Base-by-base conservation (phyloP, 345 rosid species). In the Luvunga scandens region DNA sequence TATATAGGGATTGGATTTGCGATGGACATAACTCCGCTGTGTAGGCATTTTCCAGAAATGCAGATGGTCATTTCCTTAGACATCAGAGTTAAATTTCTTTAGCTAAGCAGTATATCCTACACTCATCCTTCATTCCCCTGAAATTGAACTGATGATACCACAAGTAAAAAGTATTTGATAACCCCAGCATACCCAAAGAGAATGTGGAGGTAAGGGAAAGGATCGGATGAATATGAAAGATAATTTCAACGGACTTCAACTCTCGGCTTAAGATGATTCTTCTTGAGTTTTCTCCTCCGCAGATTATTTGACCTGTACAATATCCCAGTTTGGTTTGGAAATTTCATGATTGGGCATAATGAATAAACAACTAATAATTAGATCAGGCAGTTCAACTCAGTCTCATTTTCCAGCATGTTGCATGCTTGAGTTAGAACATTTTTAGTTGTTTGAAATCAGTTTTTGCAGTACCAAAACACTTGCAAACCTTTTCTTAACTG, bases 211-310 rank as follows among this genome's bases (percentile, higher is more conserved):
- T n/a, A 61, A 2, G 10, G 6, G 4, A 9, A 61, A 28, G 72
- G 33, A 12, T 25, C 16, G 38, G 10, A 1, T 0, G 63, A 71
- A 71, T 27, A 45, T 5, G 28, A 24, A 24, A 53, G 42, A 13
- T 30, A 19, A 71, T 10, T 45, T 48, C 5, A 66, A 65, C 1
- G 27, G n/a, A 16, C 69, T 65, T 65, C 7, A 65, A 33, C 62
- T 55, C 24, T 27, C 64, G 27, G 36, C 45, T 8, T 56, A 7
- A 34, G 56, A 18, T 56, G 56, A 45, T 74, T 42, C 70, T 31
- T 62, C 69, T 21, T 63, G 42, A 63, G 34, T n/a, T 63, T 76
- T 45, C 72, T 76, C 63, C 64, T 76, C 27, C 28, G 79, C 79
- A n/a, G 38, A 16, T 55, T 67, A 66, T 36, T 36, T 4, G 79